Percentiles rank a stretch among this genome's conserved stretches.
These are phyloP conservation scores for Filobasidium floriforme DNA, from an alignment of 768 basidiomycete species.

Conservation along the genomic window DNA sequence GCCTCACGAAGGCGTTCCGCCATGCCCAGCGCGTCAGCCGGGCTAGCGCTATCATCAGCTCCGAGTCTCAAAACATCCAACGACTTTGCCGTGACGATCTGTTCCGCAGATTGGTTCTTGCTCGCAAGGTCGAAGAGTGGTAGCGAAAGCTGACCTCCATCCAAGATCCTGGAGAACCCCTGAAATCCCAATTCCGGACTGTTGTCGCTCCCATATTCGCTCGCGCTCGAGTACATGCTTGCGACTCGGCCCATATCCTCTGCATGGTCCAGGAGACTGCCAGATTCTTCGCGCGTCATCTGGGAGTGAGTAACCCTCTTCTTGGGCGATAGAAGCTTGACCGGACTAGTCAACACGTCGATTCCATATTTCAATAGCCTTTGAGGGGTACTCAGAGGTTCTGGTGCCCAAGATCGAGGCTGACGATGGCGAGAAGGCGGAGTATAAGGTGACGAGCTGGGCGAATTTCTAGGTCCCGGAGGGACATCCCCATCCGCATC, in stretches of 20 bases:
- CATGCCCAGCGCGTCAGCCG: neutral
- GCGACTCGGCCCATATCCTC: neutral
- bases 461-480: neutral
- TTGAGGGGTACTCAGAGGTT: neutral
- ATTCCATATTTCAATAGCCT: neutral
- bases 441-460: no score
- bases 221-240: neutral
- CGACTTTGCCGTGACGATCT: no score
- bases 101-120: no score
- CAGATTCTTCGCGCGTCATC: neutral
- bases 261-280: neutral
- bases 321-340: neutral
- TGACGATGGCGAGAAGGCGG: no score
- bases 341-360: neutral
- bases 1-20: neutral
- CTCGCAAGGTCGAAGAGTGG: neutral
- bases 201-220: neutral
- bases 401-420: neutral
- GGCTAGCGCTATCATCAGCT: neutral
- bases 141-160: neutral
- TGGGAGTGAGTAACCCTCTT: neutral
- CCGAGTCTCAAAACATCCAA: neutral
- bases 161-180: neutral
- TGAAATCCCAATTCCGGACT: neutral
- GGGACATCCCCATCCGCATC: neutral